Percentiles rank a stretch among this genome's conserved stretches.
Evolutionary conservation across 495 filamentous ascomycete genomes (phyloP).

Genomic region (Collariella sp.): DNA sequence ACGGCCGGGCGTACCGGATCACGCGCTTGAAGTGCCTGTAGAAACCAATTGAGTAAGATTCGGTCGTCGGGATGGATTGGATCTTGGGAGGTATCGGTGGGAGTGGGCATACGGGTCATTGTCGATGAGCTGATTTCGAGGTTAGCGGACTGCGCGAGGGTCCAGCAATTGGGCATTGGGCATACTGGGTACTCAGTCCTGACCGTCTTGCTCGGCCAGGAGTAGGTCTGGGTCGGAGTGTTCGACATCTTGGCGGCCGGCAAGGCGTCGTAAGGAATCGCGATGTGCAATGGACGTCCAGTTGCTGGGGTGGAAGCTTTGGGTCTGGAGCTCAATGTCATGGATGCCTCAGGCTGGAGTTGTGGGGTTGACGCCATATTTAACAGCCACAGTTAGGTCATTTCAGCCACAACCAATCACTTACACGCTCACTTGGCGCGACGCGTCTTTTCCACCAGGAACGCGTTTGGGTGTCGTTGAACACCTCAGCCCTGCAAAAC

Average conservation of each 20-base stretch:
- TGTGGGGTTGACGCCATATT: background rate
- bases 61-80: background rate
- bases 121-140: conserved; percentile 72
- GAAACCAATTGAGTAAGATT: conserved; percentile 20
- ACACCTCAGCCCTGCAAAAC: background rate
- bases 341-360: conserved; percentile 21
- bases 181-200: conserved; percentile 74
- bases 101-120: conserved; percentile 78
- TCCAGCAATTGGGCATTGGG: conserved; percentile 8
- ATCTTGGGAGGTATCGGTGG: background rate
- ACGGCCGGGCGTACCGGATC: conserved; percentile 70
- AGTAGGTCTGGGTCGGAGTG: conserved; percentile 48
- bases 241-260: conserved; percentile 50
- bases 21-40: conserved; percentile 83
- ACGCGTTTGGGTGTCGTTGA: background rate
- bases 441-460: background rate
- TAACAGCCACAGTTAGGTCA: background rate
- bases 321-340: conserved; percentile 11
- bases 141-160: background rate
- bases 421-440: background rate
- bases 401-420: conserved; percentile 1
- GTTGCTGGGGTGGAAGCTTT: conserved; percentile 28
- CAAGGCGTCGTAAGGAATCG: conserved; percentile 26
- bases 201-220: conserved; percentile 61
- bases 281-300: conserved; percentile 8